Evolutionary conservation across 2,329 filamentous ascomycete genomes (phyloP).

Genomic region (Xylariaceae sp.): DNA sequence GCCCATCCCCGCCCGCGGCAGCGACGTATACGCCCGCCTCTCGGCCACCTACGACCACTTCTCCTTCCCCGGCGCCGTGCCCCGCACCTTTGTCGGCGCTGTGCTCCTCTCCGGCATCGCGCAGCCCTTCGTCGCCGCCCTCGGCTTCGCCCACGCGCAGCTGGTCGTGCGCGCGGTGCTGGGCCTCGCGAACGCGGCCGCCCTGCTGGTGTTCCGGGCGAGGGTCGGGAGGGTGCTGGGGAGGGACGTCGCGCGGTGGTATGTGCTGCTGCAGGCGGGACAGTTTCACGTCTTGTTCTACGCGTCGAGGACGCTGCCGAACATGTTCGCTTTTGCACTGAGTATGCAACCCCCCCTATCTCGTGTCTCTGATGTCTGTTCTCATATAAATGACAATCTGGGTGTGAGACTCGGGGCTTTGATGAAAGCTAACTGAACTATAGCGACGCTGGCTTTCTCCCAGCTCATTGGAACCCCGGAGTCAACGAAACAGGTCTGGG

Average conservation of each 20-base stretch:
- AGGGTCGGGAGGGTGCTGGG: slow-evolving; percentile 67
- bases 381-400: too few species aligned
- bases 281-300: slow-evolving; percentile 96
- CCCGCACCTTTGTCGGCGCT: slow-evolving; percentile 83
- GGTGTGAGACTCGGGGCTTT: too few species aligned
- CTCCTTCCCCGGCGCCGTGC: slow-evolving; percentile 84
- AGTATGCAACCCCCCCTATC: slow-evolving; percentile 49
- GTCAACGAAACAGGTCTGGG: slow-evolving; percentile 29
- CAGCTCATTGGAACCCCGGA: slow-evolving; percentile 38
- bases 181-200: slow-evolving; percentile 68
- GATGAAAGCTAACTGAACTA: slow-evolving; percentile 4
- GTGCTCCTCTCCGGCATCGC: slow-evolving; percentile 69
- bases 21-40: slow-evolving; percentile 48
- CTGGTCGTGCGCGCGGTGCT: slow-evolving; percentile 70
- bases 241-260: slow-evolving; percentile 68
- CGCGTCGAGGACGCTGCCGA: slow-evolving; percentile 84
- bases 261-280: slow-evolving; percentile 67
- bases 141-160: slow-evolving; percentile 53
- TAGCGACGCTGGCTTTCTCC: slow-evolving; percentile 63
- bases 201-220: slow-evolving; percentile 62
- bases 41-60: slow-evolving; percentile 78
- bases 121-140: slow-evolving; percentile 58
- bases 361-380: too few species aligned
- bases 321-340: slow-evolving; percentile 91
- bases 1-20: slow-evolving; percentile 50